These are phyloP conservation scores for Apiotrichum akiyoshidainum DNA, from an alignment of 1,284 basidiomycete genomes.

Conservation along the genomic window DNA sequence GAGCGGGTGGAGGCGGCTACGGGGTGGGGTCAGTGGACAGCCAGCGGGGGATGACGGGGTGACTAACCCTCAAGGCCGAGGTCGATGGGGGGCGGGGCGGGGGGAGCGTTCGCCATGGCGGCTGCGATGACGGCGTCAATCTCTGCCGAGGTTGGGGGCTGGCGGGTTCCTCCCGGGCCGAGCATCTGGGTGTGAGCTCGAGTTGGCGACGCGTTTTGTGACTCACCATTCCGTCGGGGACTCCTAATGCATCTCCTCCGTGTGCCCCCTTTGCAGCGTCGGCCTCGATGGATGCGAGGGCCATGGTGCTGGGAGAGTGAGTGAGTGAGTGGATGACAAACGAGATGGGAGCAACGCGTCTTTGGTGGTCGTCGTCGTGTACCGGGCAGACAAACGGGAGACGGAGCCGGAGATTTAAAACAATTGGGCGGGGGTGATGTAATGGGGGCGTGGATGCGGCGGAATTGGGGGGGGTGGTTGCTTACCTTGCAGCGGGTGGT, in stretches of 20 bases:
- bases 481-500: too few species aligned
- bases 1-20: slow-evolving; percentile 30
- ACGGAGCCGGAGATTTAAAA: too few species aligned
- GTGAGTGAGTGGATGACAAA: too few species aligned
- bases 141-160: slow-evolving; percentile 42
- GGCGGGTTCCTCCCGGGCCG: not conserved
- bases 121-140: slow-evolving; percentile 49
- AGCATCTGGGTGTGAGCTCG: not conserved
- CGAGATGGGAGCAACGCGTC: too few species aligned
- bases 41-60: not conserved
- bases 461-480: too few species aligned
- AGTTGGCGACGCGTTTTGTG: not conserved
- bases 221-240: not conserved
- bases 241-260: not conserved
- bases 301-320: slow-evolving; percentile 1
- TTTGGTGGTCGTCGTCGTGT: too few species aligned
- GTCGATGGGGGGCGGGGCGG: slow-evolving; percentile 29
- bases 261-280: not conserved
- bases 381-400: too few species aligned
- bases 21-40: not conserved
- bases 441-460: too few species aligned
- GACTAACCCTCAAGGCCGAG: slow-evolving; percentile 29
- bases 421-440: too few species aligned
- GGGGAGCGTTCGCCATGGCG: slow-evolving; percentile 48
- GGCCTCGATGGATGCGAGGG: not conserved